These are phyloP conservation scores for Xerocomus amazonicus DNA, from an alignment of 1,284 basidiomycete species.

Conservation along the genomic window DNA sequence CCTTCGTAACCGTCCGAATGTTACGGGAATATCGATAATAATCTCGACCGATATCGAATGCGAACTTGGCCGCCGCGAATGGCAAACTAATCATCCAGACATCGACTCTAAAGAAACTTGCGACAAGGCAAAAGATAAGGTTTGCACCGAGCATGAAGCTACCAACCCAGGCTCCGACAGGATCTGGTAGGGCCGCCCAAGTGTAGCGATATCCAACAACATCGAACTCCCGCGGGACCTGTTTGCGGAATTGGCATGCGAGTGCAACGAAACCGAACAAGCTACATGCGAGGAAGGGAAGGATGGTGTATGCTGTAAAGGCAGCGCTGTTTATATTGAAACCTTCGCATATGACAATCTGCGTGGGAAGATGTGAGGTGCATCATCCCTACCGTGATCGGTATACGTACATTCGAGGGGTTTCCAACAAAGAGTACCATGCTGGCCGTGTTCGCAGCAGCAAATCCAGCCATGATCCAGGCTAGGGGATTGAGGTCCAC, in stretches of 20 bases:
- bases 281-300: conserved; percentile 66
- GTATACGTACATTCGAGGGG: conserved; percentile 57
- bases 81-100: conserved; percentile 89
- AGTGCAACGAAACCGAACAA: conserved; percentile 52
- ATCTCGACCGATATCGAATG: conserved; percentile 63
- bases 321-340: conserved; percentile 58
- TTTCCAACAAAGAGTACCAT: conserved; percentile 69
- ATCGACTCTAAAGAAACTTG: conserved; percentile 57
- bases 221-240: conserved; percentile 48
- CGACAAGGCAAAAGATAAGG: conserved; percentile 48
- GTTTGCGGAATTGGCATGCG: conserved; percentile 50
- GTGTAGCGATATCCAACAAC: conserved; percentile 39
- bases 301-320: too few relatives aligned
- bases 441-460: conserved; percentile 79
- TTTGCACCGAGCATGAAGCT: conserved; percentile 47
- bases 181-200: conserved; percentile 48
- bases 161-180: conserved; percentile 49
- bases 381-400: background rate
- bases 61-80: conserved; percentile 71
- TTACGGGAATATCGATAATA: conserved; percentile 42
- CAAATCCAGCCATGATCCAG: conserved; percentile 56
- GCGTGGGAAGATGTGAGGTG: background rate
- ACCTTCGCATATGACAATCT: conserved; percentile 61
- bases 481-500: conserved; percentile 48
- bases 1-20: conserved; percentile 13